Conservation (phyloP, 108 stramenopile species). For the Schizochytrium sp. region DNA sequence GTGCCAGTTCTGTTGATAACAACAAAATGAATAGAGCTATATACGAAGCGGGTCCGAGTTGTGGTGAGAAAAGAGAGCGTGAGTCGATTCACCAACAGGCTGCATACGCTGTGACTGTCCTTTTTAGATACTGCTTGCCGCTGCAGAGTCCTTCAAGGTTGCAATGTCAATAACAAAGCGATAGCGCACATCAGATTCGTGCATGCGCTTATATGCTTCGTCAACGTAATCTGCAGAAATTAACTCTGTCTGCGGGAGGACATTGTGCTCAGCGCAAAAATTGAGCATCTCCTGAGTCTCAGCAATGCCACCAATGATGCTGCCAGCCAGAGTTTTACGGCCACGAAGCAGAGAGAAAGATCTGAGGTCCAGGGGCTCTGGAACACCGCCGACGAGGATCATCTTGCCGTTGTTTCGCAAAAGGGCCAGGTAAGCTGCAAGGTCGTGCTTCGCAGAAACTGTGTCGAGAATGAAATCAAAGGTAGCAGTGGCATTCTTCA, state of each 20-base stretch:
- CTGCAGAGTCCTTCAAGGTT: background rate
- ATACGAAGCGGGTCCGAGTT: too few relatives aligned
- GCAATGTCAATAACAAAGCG: constrained; percentile 50
- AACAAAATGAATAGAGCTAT: too few relatives aligned
- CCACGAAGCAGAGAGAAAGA: constrained; percentile 60
- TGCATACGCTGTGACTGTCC: too few relatives aligned
- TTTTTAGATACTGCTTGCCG: too few relatives aligned
- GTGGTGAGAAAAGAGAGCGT: too few relatives aligned
- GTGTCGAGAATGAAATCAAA: constrained; percentile 77
- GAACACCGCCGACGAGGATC: constrained; percentile 66
- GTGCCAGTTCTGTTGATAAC: too few relatives aligned
- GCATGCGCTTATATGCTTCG: constrained; percentile 20
- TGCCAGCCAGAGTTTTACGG: constrained; percentile 64
- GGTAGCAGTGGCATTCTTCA: constrained; percentile 58
- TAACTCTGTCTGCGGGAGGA: constrained; percentile 72
- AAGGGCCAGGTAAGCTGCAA: constrained; percentile 62
- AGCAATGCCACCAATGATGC: constrained; percentile 73
- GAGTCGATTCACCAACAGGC: too few relatives aligned
- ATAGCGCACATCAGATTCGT: background rate
- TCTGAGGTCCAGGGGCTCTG: background rate
- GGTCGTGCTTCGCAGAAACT: constrained; percentile 69
- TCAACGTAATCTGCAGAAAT: constrained; percentile 56
- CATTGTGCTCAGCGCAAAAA: constrained; percentile 74
- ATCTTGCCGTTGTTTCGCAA: constrained; percentile 67
- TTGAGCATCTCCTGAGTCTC: constrained; percentile 79